phyloP scores from a whole-genome alignment of 2,329 filamentous ascomycete genomes.

The Rutstroemia sp. region DNA sequence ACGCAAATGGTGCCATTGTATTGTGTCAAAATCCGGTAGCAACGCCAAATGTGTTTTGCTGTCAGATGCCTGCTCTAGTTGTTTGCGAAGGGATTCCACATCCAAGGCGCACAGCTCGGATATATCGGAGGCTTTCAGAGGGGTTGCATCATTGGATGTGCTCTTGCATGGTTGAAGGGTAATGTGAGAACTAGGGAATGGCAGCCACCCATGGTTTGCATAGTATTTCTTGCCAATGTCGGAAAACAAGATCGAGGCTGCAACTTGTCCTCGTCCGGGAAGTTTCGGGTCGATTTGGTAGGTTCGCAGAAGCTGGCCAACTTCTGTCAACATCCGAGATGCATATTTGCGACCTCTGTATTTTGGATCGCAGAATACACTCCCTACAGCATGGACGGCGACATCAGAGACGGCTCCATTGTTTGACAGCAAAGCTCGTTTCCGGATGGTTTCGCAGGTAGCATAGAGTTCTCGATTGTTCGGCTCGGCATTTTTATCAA shows the following conservation, averaged over 20 bases:
- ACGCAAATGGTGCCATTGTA: conserved; percentile 72
- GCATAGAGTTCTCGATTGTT: conserved; percentile 48
- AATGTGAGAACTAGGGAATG: conserved; percentile 67
- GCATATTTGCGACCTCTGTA: conserved; percentile 71
- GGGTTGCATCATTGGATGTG: conserved; percentile 8
- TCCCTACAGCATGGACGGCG: conserved; percentile 66
- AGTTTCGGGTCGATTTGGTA: conserved; percentile 41
- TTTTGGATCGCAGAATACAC: conserved; percentile 66
- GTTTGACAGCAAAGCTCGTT: conserved; percentile 44
- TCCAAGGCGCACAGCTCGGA: conserved; percentile 55
- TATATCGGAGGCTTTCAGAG: conserved; percentile 54
- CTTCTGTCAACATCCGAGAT: conserved; percentile 62
- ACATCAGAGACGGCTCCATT: conserved; percentile 42
- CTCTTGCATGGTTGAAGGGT: conserved; percentile 37
- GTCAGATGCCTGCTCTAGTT: conserved; percentile 36
- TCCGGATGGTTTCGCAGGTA: conserved; percentile 57
- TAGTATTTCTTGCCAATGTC: conserved; percentile 85
- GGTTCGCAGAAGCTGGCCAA: conserved; percentile 47
- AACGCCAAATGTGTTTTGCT: conserved; percentile 54
- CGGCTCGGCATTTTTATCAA: conserved; percentile 34
- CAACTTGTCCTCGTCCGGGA: conserved; percentile 31
- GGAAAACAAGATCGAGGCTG: conserved; percentile 77
- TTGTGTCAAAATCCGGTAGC: conserved; percentile 57
- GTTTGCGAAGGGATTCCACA: conserved; percentile 50
- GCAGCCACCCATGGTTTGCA: conserved; percentile 65